Evolutionary conservation across 257 asterid genomes (phyloP).

Genomic region (Nicotiana tomentosiformis): DNA sequence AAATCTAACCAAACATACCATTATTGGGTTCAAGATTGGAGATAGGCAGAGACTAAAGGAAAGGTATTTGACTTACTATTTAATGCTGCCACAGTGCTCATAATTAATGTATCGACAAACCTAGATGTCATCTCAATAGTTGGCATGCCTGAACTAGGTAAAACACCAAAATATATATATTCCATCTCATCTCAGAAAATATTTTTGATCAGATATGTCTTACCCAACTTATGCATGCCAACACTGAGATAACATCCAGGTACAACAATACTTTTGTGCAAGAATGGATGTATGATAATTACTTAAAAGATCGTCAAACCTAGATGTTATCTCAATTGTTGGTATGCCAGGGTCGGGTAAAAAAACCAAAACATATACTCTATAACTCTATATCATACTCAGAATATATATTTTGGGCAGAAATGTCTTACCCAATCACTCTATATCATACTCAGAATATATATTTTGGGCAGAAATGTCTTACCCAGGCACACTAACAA

Average conservation of each 20-base stretch:
- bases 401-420: neutral
- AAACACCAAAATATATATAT: neutral
- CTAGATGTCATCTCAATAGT: neutral
- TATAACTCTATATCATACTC: neutral
- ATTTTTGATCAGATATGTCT: neutral
- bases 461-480: too few relatives aligned
- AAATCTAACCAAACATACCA: neutral
- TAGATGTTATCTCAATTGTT: slow-evolving; percentile 3
- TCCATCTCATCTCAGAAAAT: neutral
- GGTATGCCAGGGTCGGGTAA: neutral
- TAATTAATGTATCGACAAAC: neutral
- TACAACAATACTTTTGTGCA: neutral
- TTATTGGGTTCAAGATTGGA: neutral
- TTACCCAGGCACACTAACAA: too few relatives aligned
- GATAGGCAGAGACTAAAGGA: neutral
- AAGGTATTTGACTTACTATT: neutral
- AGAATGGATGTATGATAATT: neutral
- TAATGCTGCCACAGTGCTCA: neutral
- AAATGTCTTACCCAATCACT: neutral
- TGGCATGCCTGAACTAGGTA: neutral
- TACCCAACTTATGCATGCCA: slow-evolving; percentile 6
- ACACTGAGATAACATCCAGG: slow-evolving; percentile 7
- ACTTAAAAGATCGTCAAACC: neutral
- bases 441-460: too few relatives aligned
- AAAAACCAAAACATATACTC: neutral